A percentile compares a stretch with the other conserved stretches of the same genome.
phyloP scores from a whole-genome alignment of 805 yeast species.

The Starmerella tilneyi region DNA sequence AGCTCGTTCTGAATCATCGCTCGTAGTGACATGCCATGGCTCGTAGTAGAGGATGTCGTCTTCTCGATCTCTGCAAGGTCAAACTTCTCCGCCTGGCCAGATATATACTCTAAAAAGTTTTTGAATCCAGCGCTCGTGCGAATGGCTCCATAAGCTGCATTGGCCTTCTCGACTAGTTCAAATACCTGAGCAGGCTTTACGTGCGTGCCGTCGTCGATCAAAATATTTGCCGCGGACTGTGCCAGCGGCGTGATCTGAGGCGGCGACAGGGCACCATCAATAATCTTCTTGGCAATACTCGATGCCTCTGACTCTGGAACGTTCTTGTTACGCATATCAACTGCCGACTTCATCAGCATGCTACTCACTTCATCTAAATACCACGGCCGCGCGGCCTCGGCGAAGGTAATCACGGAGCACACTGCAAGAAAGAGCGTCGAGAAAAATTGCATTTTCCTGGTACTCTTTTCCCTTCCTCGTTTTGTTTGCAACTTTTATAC shows the following conservation, averaged over 20 bases:
- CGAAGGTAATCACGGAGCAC: not conserved
- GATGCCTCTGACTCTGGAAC: slow-evolving; percentile 17
- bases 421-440: not conserved
- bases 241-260: slow-evolving; percentile 20
- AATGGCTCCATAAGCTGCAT: slow-evolving; percentile 13
- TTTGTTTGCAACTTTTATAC: too few species aligned
- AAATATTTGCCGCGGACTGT: slow-evolving; percentile 1
- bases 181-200: slow-evolving; percentile 4
- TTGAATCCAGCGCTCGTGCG: slow-evolving; percentile 14
- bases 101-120: slow-evolving; percentile 16
- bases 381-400: slow-evolving; percentile 18
- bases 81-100: slow-evolving; percentile 13
- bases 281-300: slow-evolving; percentile 13
- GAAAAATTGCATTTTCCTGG: not conserved
- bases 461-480: too few species aligned
- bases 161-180: slow-evolving; percentile 15
- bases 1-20: not conserved
- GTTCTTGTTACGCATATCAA: slow-evolving; percentile 4
- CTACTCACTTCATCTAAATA: slow-evolving; percentile 13
- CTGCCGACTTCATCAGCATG: slow-evolving; percentile 7
- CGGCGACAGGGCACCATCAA: slow-evolving; percentile 18
- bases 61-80: not conserved
- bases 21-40: not conserved
- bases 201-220: slow-evolving; percentile 11
- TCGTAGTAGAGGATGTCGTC: not conserved